Percentiles rank a stretch among this genome's conserved stretches.
phyloP scores from a whole-genome alignment of 192 early-diverging fungal genomes.

The Neocallimastix lanati region DNA sequence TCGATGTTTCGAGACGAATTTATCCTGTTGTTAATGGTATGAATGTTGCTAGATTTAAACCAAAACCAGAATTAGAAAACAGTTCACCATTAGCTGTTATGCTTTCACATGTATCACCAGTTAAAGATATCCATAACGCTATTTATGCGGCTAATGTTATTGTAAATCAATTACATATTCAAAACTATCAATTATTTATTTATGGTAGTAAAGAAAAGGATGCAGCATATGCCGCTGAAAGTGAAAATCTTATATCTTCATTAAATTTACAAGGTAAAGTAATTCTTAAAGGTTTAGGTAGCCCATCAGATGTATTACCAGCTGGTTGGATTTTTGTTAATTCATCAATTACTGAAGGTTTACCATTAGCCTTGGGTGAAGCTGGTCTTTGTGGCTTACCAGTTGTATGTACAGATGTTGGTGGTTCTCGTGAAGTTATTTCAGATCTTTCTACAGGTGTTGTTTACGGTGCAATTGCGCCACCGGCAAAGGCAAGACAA shows the following conservation, averaged over 20 bases:
- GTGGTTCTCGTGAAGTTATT: constrained; percentile 15
- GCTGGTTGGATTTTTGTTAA: constrained; percentile 26
- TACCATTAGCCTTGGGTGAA: constrained; percentile 15
- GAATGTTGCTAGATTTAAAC: constrained; percentile 16
- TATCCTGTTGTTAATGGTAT: constrained; percentile 21
- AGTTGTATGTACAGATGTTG: constrained; percentile 16
- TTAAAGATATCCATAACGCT: constrained; percentile 23
- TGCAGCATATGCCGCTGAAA: constrained; percentile 16
- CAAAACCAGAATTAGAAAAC: constrained; percentile 8
- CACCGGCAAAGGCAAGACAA: constrained; percentile 14
- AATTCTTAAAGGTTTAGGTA: constrained; percentile 17
- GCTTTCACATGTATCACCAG: constrained; percentile 25
- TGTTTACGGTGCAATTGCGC: constrained; percentile 16
- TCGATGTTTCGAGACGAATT: constrained; percentile 2
- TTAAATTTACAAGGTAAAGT: constrained; percentile 13
- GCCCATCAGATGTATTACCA: constrained; percentile 15
- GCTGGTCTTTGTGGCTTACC: constrained; percentile 15
- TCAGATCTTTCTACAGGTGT: constrained; percentile 4
- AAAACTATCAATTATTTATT: constrained; percentile 15
- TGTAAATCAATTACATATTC: constrained; percentile 20
- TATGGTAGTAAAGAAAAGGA: constrained; percentile 23
- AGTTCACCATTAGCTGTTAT: constrained; percentile 13
- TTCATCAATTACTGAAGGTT: constrained; percentile 19
- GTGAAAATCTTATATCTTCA: constrained; percentile 10
- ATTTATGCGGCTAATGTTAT: constrained; percentile 18